Base-by-base conservation (phyloP, 2,329 filamentous ascomycete species). In the Alternaria infectoria region DNA sequence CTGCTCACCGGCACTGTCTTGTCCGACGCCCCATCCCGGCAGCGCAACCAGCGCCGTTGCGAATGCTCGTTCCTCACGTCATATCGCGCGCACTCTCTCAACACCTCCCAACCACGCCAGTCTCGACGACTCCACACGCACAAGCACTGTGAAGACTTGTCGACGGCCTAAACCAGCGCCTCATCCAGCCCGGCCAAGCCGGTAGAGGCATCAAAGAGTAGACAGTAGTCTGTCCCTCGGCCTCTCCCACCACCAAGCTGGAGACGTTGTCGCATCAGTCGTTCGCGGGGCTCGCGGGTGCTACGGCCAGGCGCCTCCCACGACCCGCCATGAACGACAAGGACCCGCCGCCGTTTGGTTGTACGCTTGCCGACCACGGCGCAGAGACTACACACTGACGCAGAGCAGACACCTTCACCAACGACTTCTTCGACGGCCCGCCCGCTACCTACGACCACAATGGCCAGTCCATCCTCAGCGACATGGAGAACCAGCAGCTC, bases 261-360 rank as follows among this genome's bases (percentile, higher is more conserved):
- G 77, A 72, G 72, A 68, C 67, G 8, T 64, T 74, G 50, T 70
- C 65, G 61, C 59, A 67, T 15, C 67, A 62, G 45, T 66, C 69
- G 67, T 64, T 67, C 63, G 66, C 69, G 71, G 67, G 68, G 62
- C 64, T 70, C 68, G 75, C 66, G 68, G 69, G 66, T 65, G 69
- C 64, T 62, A 59, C 66, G 63, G 69, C 69, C 66, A 74, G 59
- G 68, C 62, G 69, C 69, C 71, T 67, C 57, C 58, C 66, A 64
- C 70, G 62, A 45, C 54, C 67, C 64, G 69, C 69, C 71, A 79
- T 79, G 77, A 70, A 73, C 69, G 69, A 75, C 59, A 74, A 76
- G 54, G 75, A 76, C 50, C 68, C 74, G 45, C 65, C 68, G 66
- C 77, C 77, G 13, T 79, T 79, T 69, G 77, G 77, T 66, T 79